A percentile compares a stretch with the other conserved stretches of the same genome.
phyloP scores from a whole-genome alignment of 768 basidiomycete species.

The Dictyophora rubrovolvata region DNA sequence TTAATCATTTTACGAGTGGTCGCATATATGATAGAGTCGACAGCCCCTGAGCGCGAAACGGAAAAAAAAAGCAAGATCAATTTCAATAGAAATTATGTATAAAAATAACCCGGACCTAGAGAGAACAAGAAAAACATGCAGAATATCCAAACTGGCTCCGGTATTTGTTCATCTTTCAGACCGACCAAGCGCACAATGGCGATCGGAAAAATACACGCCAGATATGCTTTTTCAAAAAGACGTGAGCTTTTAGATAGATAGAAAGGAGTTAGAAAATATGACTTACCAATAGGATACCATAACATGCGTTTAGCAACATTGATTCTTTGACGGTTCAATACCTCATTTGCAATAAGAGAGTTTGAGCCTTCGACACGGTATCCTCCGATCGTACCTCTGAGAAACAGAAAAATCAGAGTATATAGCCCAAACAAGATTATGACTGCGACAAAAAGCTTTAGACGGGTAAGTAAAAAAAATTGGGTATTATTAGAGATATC shows the following conservation, averaged over 20 bases:
- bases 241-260: not conserved
- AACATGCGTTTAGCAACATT: conserved; percentile 10
- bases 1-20: conserved; percentile 6
- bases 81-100: not conserved
- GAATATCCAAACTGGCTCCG: conserved; percentile 2
- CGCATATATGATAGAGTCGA: conserved; percentile 7
- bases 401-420: conserved; percentile 1
- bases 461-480: not conserved
- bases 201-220: conserved; percentile 8
- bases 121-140: conserved; percentile 8
- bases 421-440: conserved; percentile 2
- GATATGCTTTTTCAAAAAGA: not conserved
- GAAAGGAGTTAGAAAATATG: not conserved
- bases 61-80: not conserved
- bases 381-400: conserved; percentile 5
- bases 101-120: not conserved
- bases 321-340: not conserved
- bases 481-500: not conserved
- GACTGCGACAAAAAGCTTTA: conserved; percentile 3
- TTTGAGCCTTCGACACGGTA: not conserved
- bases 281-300: conserved; percentile 8
- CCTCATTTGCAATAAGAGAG: not conserved
- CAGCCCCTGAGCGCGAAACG: not conserved
- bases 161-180: not conserved
- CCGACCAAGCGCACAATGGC: conserved; percentile 6